Base-by-base conservation (phyloP, 1,284 basidiomycete genomes). In the Sporisorium sorghi region DNA sequence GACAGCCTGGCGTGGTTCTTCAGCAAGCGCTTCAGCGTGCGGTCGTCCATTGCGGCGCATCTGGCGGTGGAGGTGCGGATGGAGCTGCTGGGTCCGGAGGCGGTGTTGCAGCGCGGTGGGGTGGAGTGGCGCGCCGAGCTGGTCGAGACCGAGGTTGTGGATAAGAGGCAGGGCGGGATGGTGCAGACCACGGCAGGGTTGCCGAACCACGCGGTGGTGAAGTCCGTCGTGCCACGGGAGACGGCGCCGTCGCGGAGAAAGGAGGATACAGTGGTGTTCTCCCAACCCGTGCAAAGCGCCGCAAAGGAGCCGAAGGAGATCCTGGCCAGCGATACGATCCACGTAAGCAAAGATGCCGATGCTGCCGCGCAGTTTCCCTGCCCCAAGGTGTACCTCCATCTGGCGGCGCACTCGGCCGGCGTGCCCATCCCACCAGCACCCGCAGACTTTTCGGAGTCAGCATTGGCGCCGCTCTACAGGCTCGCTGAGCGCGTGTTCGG, bases 71-170 rank as follows among this genome's bases (percentile, higher is more conserved):
- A 72, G 1, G 56, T 72, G 17, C 28, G 26, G 11, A n/a, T 76
- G 64, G 44, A 61, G 12, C 11, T 68, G 12, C 12, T 61, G 54
- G 58, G 39, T 0, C 64, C 69, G 6, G 73, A 76, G 42, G 52
- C 61, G 39, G 68, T 67, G 15, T 54, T 75, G 26, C 15, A 32
- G 14, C n/a, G 23, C 5, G 73, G 73, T 17, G 68, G 68, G 17
- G 68, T 75, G 0, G 64, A 67, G 43, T 75, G 73, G 73, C 44
- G 64, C 40, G 73, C 73, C 1, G 57, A 71, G 21, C 30, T 67
- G 39, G 68, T 75, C 8, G 60, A 70, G 2, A 43, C 42, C 2
- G 11, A 19, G 0, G 15, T 54, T 15, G 39, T 12, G 4, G 11
- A 19, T 4, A 28, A n/a, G 35, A 15, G 15, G 46, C 12, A 50